These are phyloP conservation scores for Colletotrichum abscissum DNA, from an alignment of 2,329 filamentous ascomycete genomes.

Conservation along the genomic window DNA sequence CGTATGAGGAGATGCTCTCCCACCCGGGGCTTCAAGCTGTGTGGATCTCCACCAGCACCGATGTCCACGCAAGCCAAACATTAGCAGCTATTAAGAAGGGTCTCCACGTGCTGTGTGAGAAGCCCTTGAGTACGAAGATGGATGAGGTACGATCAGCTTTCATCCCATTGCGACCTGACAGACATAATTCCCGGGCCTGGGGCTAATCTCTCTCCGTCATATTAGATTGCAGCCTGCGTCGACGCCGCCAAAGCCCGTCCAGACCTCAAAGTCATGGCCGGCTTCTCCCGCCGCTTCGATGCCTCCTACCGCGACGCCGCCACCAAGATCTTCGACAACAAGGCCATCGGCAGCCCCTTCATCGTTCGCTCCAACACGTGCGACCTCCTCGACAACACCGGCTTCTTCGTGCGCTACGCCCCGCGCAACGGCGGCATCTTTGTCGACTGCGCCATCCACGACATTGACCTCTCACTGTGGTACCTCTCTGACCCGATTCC, in stretches of 20 bases:
- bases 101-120: slow-evolving; percentile 69
- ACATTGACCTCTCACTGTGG: background rate
- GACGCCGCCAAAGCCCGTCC: no score
- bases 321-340: slow-evolving; percentile 58
- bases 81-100: slow-evolving; percentile 64
- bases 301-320: slow-evolving; percentile 71
- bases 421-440: slow-evolving; percentile 67
- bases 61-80: slow-evolving; percentile 66
- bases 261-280: slow-evolving; percentile 57
- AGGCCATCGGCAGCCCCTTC: slow-evolving; percentile 67
- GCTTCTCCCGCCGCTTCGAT: slow-evolving; percentile 63
- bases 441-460: slow-evolving; percentile 56
- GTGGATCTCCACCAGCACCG: slow-evolving; percentile 54
- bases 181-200: background rate
- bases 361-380: slow-evolving; percentile 75
- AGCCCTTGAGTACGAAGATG: slow-evolving; percentile 68
- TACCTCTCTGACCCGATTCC: background rate
- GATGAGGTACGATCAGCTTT: slow-evolving; percentile 59
- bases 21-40: slow-evolving; percentile 47
- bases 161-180: no score
- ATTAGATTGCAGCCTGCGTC: slow-evolving; percentile 58
- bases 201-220: no score
- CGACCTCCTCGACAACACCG: slow-evolving; percentile 71
- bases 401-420: slow-evolving; percentile 73
- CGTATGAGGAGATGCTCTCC: background rate